Conservation (phyloP, 2,329 filamentous ascomycete species). For the Clonostachys sp. region DNA sequence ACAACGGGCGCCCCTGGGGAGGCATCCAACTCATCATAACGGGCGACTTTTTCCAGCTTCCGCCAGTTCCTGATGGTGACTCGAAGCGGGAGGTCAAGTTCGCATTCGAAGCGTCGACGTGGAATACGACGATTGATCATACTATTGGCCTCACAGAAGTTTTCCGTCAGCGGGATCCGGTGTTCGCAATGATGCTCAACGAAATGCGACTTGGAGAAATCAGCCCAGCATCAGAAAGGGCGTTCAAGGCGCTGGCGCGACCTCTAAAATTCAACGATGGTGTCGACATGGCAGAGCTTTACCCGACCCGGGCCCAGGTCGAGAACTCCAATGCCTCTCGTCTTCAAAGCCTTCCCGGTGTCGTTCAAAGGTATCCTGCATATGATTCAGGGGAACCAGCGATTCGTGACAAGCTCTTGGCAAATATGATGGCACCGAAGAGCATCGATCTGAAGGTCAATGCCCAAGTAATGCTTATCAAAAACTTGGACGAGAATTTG, state of each 20-base stretch:
- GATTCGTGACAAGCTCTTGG: slow-evolving; percentile 71
- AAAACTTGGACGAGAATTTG: slow-evolving; percentile 90
- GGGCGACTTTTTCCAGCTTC: slow-evolving; percentile 95
- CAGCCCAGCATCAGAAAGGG: slow-evolving; percentile 66
- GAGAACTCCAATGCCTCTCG: slow-evolving; percentile 77
- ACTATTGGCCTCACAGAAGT: slow-evolving; percentile 94
- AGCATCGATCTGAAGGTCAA: slow-evolving; percentile 78
- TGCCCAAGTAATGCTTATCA: slow-evolving; percentile 99
- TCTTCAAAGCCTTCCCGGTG: slow-evolving; percentile 67
- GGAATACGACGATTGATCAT: slow-evolving; percentile 89
- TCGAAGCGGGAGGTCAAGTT: slow-evolving; percentile 70
- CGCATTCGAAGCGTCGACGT: slow-evolving; percentile 86
- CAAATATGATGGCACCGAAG: slow-evolving; percentile 91
- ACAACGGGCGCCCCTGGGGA: slow-evolving; percentile 89
- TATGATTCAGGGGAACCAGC: slow-evolving; percentile 69
- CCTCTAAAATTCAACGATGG: slow-evolving; percentile 69
- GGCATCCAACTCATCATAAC: slow-evolving; percentile 95
- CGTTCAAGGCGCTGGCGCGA: slow-evolving; percentile 71
- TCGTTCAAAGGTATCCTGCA: slow-evolving; percentile 65
- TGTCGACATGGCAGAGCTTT: slow-evolving; percentile 75
- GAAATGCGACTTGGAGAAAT: slow-evolving; percentile 92
- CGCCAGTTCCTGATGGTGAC: slow-evolving; percentile 70
- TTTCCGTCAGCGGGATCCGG: slow-evolving; percentile 86
- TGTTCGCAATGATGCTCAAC: slow-evolving; percentile 93
- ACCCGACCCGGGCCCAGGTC: slow-evolving; percentile 86